Conservation (phyloP, 345 rosid species). For the Sisymbrium altissimum region DNA sequence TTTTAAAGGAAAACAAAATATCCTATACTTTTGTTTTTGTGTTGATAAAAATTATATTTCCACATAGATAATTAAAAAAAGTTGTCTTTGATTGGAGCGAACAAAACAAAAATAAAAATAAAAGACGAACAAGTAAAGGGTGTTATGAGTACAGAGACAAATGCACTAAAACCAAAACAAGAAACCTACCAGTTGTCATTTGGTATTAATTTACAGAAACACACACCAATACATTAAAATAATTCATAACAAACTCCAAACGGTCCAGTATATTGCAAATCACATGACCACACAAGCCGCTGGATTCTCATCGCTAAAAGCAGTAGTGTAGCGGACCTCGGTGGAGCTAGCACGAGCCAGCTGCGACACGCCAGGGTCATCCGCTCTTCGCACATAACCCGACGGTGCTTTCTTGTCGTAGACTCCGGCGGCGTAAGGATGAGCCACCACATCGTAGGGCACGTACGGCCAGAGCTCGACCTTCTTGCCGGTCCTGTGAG, state of each 20-base stretch:
- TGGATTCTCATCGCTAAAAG: slow-evolving; percentile 90
- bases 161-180: slow-evolving; percentile 8
- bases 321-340: slow-evolving; percentile 93
- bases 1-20: background rate
- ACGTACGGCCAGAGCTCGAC: slow-evolving; percentile 97
- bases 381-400: slow-evolving; percentile 71
- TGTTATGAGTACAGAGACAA: background rate
- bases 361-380: slow-evolving; percentile 55
- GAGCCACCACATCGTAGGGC: slow-evolving; percentile 84
- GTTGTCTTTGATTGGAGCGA: background rate
- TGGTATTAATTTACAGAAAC: slow-evolving; percentile 18
- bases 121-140: background rate
- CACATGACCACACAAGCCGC: slow-evolving; percentile 78
- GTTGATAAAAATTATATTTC: background rate
- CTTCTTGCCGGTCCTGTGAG: slow-evolving; percentile 88
- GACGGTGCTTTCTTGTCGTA: slow-evolving; percentile 91
- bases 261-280: background rate
- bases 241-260: background rate
- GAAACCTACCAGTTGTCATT: slow-evolving; percentile 5
- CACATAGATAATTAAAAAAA: background rate
- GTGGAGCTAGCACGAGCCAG: slow-evolving; percentile 98
- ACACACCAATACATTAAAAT: background rate
- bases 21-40: background rate
- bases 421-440: slow-evolving; percentile 86
- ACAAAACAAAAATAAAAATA: background rate